Base-by-base conservation (phyloP, 768 basidiomycete genomes). In the Collybia sordida region DNA sequence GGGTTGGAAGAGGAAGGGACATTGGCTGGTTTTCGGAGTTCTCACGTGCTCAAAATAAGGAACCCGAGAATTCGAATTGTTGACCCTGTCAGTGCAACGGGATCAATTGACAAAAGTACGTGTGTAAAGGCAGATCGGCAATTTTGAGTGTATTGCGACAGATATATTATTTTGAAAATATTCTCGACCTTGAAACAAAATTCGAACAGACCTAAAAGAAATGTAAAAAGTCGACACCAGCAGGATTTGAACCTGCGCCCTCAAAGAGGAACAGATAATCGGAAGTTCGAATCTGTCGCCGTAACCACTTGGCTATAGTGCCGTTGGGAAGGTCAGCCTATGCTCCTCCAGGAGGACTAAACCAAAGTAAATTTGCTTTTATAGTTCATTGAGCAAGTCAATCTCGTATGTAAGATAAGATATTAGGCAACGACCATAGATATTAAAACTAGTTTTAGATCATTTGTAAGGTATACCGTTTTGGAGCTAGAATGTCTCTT, bases 291-390 rank as follows among this genome's bases (percentile, higher is more conserved):
- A 82, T 83, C 81, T 81, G 74, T 81, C 82, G 82, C 82, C 80
- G 80, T 84, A 84, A 84, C 82, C 82, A 83, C 81, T 83, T 81
- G 80, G 83, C 81, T 82, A 82, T 82, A 78, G 80, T 71, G 65
- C 61, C 64, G 53, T 57, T 31, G 11, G 31, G 31, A 3, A 11
- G 25, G 3, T 31, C 11, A 12, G 3, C 31, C 31, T 12, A 31
- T 6, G 43, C 14, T 31, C 24, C n/a, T 19, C 37, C 12, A 38
- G 17, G 27, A 35, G 17, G 8, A 4, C 21, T 24, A 14, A 6
- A 36, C 22, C n/a, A 15, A 6, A 17, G n/a, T n/a, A n/a, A n/a
- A n/a, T n/a, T n/a, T n/a, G n/a, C n/a, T n/a, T 31, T 18, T 12
- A 22, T 19, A 2, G 18, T 5, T 43, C 42, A 43, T 4, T 22